Conservation (phyloP, 495 filamentous ascomycete species). For the Oidiodendron maius region DNA sequence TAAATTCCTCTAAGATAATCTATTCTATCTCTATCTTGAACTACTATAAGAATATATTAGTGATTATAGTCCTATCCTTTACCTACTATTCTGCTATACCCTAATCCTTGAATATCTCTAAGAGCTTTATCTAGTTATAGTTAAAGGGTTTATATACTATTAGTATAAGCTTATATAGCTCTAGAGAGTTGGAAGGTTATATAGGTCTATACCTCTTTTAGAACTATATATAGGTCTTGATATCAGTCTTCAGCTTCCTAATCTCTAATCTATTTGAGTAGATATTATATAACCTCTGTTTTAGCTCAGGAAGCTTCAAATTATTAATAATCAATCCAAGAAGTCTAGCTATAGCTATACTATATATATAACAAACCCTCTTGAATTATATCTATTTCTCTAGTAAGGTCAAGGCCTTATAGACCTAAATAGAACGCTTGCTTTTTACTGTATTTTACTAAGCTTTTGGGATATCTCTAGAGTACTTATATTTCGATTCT, state of each 20-base stretch:
- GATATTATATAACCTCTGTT: not conserved
- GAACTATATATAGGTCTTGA: not conserved
- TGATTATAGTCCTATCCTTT: not conserved
- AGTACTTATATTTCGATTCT: not conserved
- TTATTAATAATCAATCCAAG: not conserved
- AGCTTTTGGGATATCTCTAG: not conserved
- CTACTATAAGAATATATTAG: not conserved
- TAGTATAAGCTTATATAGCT: not conserved
- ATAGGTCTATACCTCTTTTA: not conserved
- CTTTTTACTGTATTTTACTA: not conserved
- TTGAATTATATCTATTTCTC: not conserved
- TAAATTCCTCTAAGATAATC: not conserved
- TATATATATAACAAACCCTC: not conserved
- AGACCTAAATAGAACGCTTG: not conserved
- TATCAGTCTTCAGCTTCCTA: not conserved
- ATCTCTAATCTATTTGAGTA: not conserved
- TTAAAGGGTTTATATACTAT: slow-evolving; percentile 2
- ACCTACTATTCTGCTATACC: not conserved
- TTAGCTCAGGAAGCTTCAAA: not conserved
- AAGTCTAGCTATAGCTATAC: not conserved
- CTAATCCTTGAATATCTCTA: not conserved
- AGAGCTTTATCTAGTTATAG: not conserved
- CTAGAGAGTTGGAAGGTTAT: not conserved
- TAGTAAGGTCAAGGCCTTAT: not conserved
- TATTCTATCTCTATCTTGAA: not conserved